Conservation (phyloP, 257 asterid genomes). For the Galeopsis tetrahit region DNA sequence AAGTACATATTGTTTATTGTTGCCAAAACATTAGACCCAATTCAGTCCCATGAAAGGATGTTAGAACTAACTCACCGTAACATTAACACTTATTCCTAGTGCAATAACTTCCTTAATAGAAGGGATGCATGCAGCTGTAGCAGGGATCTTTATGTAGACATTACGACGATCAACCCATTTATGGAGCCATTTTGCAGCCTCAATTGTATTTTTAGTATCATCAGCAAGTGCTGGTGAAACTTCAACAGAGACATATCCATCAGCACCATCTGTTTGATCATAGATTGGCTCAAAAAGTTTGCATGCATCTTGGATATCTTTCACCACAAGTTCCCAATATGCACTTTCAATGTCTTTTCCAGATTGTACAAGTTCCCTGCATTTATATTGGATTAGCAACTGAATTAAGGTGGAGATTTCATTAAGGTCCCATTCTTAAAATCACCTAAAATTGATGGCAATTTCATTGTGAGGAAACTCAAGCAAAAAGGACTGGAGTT, state of each 20-base stretch:
- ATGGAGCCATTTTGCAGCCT: slow-evolving; percentile 97
- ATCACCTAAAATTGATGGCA: slow-evolving; percentile 8
- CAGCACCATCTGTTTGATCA: slow-evolving; percentile 85
- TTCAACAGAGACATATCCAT: slow-evolving; percentile 99
- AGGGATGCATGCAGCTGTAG: slow-evolving; percentile 95
- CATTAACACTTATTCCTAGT: slow-evolving; percentile 90
- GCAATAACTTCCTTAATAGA: slow-evolving; percentile 99
- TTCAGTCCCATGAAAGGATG: slow-evolving; percentile 20
- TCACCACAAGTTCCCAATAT: slow-evolving; percentile 98
- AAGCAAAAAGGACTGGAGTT: neutral
- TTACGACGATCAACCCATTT: slow-evolving; percentile 82
- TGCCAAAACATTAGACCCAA: neutral
- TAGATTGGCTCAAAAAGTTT: slow-evolving; percentile 89
- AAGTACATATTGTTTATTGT: slow-evolving; percentile 1
- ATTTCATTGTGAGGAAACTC: slow-evolving; percentile 15
- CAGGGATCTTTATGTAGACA: slow-evolving; percentile 97
- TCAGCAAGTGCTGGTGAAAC: slow-evolving; percentile 97
- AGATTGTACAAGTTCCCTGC: slow-evolving; percentile 90
- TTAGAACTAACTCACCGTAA: slow-evolving; percentile 67
- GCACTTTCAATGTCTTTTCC: slow-evolving; percentile 92
- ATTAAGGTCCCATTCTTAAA: slow-evolving; percentile 16
- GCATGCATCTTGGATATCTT: slow-evolving; percentile 99
- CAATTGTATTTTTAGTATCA: slow-evolving; percentile 83
- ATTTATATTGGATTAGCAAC: slow-evolving; percentile 22
- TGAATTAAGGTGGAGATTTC: neutral